A percentile compares a stretch with the other conserved stretches of the same genome.
These are phyloP conservation scores for Phytopythium mirpurense DNA, from an alignment of 352 stramenopile genomes.

Conservation along the genomic window DNA sequence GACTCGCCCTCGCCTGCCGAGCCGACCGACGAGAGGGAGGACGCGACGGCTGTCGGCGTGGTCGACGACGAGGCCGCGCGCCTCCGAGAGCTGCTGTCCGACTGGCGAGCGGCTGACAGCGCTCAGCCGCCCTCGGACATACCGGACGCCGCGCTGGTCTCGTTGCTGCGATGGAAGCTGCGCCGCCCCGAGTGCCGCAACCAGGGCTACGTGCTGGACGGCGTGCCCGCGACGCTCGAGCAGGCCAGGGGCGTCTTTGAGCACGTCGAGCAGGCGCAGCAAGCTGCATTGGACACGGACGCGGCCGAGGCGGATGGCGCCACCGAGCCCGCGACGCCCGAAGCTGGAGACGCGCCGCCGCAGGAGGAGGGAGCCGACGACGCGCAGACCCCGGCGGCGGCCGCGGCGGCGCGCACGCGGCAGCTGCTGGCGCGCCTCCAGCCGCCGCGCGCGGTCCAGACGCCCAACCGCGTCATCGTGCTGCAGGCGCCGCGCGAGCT, in stretches of 20 bases:
- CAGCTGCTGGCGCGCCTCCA: slow-evolving; percentile 38
- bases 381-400: not conserved
- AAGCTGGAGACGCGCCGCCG: not conserved
- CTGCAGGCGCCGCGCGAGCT: slow-evolving; percentile 41
- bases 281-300: slow-evolving; percentile 14
- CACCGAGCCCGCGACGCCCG: slow-evolving; percentile 10
- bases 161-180: slow-evolving; percentile 68
- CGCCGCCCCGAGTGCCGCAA: slow-evolving; percentile 51
- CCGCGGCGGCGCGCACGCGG: slow-evolving; percentile 32
- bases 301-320: slow-evolving; percentile 17
- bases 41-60: not conserved
- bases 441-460: slow-evolving; percentile 28
- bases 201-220: slow-evolving; percentile 82
- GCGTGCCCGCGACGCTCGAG: slow-evolving; percentile 36
- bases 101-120: slow-evolving; percentile 12
- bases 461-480: slow-evolving; percentile 69
- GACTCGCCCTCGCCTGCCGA: no score
- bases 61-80: slow-evolving; percentile 20
- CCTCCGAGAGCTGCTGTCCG: slow-evolving; percentile 31
- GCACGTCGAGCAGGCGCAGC: slow-evolving; percentile 10
- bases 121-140: no score
- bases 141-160: slow-evolving; percentile 28
- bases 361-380: slow-evolving; percentile 9
- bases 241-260: slow-evolving; percentile 50
- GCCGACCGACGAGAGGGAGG: slow-evolving; percentile 6